Base-by-base conservation (phyloP, 1,139 yeast genomes). In the Petasospora rhodanensis region DNA sequence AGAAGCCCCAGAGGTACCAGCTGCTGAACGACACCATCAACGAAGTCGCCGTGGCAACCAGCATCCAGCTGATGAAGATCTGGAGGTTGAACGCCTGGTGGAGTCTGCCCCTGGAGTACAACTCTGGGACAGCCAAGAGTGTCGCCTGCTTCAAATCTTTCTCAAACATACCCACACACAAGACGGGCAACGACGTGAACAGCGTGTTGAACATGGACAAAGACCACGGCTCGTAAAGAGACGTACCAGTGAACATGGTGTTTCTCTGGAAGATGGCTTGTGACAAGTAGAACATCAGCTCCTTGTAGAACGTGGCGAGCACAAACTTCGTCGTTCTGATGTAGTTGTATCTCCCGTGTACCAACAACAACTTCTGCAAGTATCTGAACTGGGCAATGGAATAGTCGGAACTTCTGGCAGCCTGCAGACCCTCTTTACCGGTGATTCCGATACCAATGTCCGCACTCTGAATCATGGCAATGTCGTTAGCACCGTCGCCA, bases 401-500 rank as follows among this genome's bases (percentile, higher is more conserved):
- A 55, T 86, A 93, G 59, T 91, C 99, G 0, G 97, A 81, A 1
- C 96, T 73, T 47, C 98, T 68, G 0, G 98, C 96, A 0, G 98
- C 98, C 55, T 91, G 98, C 29, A 91, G 62, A 2, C 98, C 98
- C 62, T 91, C 98, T 49, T 82, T 83, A 29, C 98, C 98, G 2
- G 97, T 89, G 35, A 91, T 91, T 24, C 98, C 98, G 41, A 91
- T 78, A 15, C 99, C 99, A 37, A 91, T 89, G 59, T 91, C 97
- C 0, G 98, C 99, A 53, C 95, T 83, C 62, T 91, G 97, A 43
- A 91, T 91, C 99, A 91, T 91, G 3, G 98, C 97, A 56, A 91
- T 87, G 58, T 91, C 99, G 55, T 91, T 91, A 2, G 99, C 98
- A 48, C 99, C 99, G 62, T 91, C 99, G n/a, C 98, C 99, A 54